Evolutionary conservation across 495 filamentous ascomycete genomes (phyloP), one percentile per base, ranked within the genome.

Genomic region (Aspergillus cristatus): DNA sequence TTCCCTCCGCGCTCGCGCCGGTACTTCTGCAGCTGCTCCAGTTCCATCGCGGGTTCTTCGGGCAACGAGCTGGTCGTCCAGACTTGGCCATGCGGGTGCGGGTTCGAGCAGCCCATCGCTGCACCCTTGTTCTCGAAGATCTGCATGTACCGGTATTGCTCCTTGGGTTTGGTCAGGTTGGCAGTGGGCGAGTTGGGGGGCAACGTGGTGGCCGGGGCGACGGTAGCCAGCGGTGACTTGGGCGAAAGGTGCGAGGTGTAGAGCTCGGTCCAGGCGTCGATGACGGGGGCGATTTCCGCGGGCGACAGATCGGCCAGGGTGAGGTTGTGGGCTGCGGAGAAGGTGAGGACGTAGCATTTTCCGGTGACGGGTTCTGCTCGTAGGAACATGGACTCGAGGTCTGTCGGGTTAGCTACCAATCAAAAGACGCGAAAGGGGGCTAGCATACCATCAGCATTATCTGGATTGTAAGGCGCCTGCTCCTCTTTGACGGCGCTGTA

Each of bases 121-220:
- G 84, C 79, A 32, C 91, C 91, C 66, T 98, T 98, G 68, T 98
- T 98, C 63, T 98, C 91, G 44, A 98, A 97, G 46, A 98, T 96
- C 60, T 98, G 91, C 89, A 98, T 96, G 61, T 94, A 97, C 32
- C 79, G 76, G 50, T 93, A 86, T 59, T 96, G 88, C 38, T 82
- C 72, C 32, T 74, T 78, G 5, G 87, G 78, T 22, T 68, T 64
- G 13, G 59, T 36, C 49, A 70, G 12, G 53, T 54, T 52, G 53
- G 62, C 42, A 45, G 61, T 46, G 43, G 72, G 67, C 43, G 67
- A 50, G 20, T 55, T 39, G 11, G 80, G 71, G 8, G 71, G 62
- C 18, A 73, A 47, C 5, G 65, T 65, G 3, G 67, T 65, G 1
- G 72, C 49, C 8, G 67, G 48, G 1, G 71, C 63, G 25, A 56